Evolutionary conservation across 768 basidiomycete species (phyloP), one percentile per base, ranked within the genome.

Genomic region (Pulveroboletus sp.): DNA sequence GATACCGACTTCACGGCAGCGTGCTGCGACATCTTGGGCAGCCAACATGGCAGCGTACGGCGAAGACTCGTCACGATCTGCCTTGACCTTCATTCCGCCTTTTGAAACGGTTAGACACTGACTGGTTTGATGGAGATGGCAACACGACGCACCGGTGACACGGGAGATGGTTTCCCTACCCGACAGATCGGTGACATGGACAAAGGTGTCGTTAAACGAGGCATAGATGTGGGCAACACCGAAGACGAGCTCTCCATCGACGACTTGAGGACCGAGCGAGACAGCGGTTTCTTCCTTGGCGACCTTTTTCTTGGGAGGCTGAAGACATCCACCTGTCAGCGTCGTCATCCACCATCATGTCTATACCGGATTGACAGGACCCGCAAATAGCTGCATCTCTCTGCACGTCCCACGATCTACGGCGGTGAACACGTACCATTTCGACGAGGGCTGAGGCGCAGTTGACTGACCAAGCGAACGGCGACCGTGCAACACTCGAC

Each of bases 71-170:
- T 99, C 96, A 74, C 96, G 89, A 74, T 99, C 96, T 11, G 95
- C 96, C 79, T 98, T 99, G 75, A 99, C 96, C 79, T 98, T 98
- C 96, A 98, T 98, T 54, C 96, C 96, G 71, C 92, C 91, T 64
- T 35, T 89, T 47, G 5, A 28, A 17, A 15, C 1, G n/a, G 18
- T 9, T 54, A 9, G 15, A 35, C 21, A 3, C 21, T 3, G 30
- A 12, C 2, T 12, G 8, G 21, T 26, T 39, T 3, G 5, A 39
- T 26, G 7, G 5, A 7, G 6, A 31, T 12, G 6, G 21, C 21
- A 21, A 12, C 27, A 39, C 17, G 8, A 73, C 81, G 62, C 51
- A 88, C 94, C 94, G 59, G 96, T 98, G 56, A 97, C 93, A 67
- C 96, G 92, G 62, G 92, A 90, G 76, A 99, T 93, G 69, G 96